These are phyloP conservation scores for Colletotrichum cuscutae DNA, from an alignment of 2,329 filamentous ascomycete species.

Conservation along the genomic window DNA sequence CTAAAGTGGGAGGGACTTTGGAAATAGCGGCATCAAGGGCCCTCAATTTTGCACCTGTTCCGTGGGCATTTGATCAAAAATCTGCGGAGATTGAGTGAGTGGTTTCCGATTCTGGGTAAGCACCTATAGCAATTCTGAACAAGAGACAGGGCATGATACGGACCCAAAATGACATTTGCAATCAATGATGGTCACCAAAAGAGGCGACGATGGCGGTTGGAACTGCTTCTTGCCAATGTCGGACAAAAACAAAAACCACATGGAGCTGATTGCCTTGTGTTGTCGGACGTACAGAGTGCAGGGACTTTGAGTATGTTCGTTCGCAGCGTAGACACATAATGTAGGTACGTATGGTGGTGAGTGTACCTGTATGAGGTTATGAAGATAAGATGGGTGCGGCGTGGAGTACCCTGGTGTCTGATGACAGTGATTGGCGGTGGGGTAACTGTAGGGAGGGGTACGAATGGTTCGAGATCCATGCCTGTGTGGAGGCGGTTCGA, in stretches of 20 bases:
- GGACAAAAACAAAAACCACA: slow-evolving; percentile 1
- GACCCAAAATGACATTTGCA: neutral
- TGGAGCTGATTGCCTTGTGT: neutral
- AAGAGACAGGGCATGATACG: neutral
- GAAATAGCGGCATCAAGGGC: neutral
- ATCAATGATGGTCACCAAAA: neutral
- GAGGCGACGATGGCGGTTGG: neutral
- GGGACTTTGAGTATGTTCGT: neutral
- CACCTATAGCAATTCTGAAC: neutral
- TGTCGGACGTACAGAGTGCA: slow-evolving; percentile 1
- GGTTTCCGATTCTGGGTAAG: neutral
- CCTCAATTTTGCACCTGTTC: neutral
- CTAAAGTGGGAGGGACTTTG: neutral
- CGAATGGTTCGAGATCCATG: neutral
- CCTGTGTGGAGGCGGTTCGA: slow-evolving; percentile 13
- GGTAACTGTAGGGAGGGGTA: neutral
- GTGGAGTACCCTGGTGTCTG: neutral
- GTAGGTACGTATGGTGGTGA: too few relatives aligned
- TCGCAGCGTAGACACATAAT: neutral
- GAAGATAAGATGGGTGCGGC: neutral
- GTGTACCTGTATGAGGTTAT: neutral
- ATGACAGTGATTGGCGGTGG: neutral
- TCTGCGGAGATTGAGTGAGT: neutral
- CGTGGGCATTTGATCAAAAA: neutral
- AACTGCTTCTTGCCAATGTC: neutral